Evolutionary conservation across 331 rosid species (phyloP).

Genomic region (Dryas integrifolia): DNA sequence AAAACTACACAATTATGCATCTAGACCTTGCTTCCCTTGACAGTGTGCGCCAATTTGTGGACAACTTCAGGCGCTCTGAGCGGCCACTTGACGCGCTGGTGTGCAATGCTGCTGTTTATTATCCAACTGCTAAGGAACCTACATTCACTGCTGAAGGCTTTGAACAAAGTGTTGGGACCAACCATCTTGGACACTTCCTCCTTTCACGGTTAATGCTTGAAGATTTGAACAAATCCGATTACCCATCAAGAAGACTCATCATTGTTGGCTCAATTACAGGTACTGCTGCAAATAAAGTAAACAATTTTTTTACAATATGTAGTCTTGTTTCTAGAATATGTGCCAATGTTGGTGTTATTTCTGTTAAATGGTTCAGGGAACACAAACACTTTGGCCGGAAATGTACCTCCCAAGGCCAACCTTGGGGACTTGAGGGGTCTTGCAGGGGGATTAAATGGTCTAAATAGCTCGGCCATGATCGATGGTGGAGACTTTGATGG

Average conservation of each 20-base stretch:
- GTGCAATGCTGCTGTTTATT: constrained; percentile 92
- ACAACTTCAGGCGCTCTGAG: constrained; percentile 58
- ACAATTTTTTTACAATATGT: neutral
- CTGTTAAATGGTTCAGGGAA: constrained; percentile 55
- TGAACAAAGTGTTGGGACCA: constrained; percentile 93
- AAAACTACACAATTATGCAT: constrained; percentile 81
- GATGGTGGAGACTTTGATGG: constrained; percentile 97
- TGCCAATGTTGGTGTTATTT: constrained; percentile 21
- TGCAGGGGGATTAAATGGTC: constrained; percentile 74
- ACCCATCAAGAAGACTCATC: constrained; percentile 81
- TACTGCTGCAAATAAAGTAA: constrained; percentile 22
- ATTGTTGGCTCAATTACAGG: constrained; percentile 98
- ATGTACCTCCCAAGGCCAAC: constrained; percentile 99
- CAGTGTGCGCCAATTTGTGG: constrained; percentile 89
- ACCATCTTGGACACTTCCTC: constrained; percentile 95
- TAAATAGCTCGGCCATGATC: constrained; percentile 85
- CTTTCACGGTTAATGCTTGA: constrained; percentile 76
- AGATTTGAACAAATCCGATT: constrained; percentile 76
- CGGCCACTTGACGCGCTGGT: constrained; percentile 81
- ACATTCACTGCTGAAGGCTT: constrained; percentile 90
- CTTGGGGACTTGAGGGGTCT: constrained; percentile 97
- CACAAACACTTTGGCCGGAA: constrained; percentile 95
- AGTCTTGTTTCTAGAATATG: neutral
- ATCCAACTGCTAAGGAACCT: constrained; percentile 93
- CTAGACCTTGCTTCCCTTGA: constrained; percentile 91